Conservation (phyloP, 2,329 filamentous ascomycete genomes). For the Conoideocrella luteorostrata region DNA sequence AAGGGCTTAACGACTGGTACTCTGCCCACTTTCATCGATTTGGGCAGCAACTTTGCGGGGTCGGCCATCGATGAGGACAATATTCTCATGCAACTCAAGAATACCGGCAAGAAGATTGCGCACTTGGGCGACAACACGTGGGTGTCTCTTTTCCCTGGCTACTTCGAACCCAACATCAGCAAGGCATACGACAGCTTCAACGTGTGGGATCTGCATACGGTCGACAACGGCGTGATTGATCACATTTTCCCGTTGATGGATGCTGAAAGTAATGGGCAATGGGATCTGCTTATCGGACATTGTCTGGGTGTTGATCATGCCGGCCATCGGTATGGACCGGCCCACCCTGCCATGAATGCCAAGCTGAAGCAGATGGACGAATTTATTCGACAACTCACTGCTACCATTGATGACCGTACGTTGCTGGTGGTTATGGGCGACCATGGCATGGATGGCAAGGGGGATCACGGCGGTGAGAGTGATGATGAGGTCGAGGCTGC, state of each 20-base stretch:
- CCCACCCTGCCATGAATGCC: conserved; percentile 83
- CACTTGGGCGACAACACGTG: conserved; percentile 98
- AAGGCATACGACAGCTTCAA: conserved; percentile 94
- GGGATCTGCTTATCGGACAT: conserved; percentile 94
- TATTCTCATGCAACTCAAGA: conserved; percentile 57
- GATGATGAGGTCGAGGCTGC: conserved; percentile 93
- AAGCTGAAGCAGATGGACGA: conserved; percentile 89
- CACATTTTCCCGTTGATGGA: conserved; percentile 81
- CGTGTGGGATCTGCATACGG: conserved; percentile 94
- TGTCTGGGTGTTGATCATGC: conserved; percentile 95
- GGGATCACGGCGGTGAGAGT: conserved; percentile 96
- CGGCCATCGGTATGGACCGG: conserved; percentile 89
- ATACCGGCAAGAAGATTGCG: conserved; percentile 67
- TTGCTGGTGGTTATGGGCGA: conserved; percentile 96
- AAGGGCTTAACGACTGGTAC: conserved; percentile 95
- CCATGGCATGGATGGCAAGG: conserved; percentile 96
- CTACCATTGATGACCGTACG: conserved; percentile 73
- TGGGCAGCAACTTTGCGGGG: conserved; percentile 91
- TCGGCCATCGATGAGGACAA: conserved; percentile 94
- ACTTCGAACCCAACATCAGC: conserved; percentile 83
- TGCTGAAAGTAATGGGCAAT: conserved; percentile 57
- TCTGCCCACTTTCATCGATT: conserved; percentile 87
- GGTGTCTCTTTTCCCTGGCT: conserved; percentile 87
- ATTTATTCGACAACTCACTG: conserved; percentile 66
- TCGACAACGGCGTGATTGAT: conserved; percentile 90